A percentile compares a stretch with the other conserved stretches of the same genome.
These are phyloP conservation scores for Anastatica hierochuntica DNA, from an alignment of 345 rosid genomes.

Conservation along the genomic window DNA sequence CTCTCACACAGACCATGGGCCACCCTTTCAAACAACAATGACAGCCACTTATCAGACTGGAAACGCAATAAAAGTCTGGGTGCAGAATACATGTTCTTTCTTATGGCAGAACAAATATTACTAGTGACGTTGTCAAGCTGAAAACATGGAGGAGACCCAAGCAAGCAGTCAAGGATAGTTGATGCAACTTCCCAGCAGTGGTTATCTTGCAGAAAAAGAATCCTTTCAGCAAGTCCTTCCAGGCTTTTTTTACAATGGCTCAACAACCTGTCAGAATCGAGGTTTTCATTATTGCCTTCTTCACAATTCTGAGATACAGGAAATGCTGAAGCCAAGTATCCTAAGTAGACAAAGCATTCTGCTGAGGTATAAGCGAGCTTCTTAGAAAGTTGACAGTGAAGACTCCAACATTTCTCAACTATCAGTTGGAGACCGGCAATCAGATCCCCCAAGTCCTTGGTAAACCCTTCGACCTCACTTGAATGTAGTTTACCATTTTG, in stretches of 20 bases:
- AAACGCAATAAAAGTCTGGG: constrained; percentile 70
- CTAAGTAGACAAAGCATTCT: constrained; percentile 42
- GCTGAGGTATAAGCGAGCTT: constrained; percentile 47
- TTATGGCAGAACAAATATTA: constrained; percentile 41
- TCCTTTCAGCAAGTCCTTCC: constrained; percentile 44
- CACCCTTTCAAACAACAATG: constrained; percentile 36
- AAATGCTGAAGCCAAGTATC: constrained; percentile 42
- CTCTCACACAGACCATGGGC: constrained; percentile 36
- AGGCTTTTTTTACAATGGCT: constrained; percentile 41
- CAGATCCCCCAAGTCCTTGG: constrained; percentile 39
- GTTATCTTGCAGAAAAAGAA: constrained; percentile 37
- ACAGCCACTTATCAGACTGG: constrained; percentile 64
- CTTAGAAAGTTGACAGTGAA: constrained; percentile 50
- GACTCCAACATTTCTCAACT: constrained; percentile 53
- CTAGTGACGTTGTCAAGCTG: constrained; percentile 31
- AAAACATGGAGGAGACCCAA: constrained; percentile 41
- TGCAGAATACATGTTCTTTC: constrained; percentile 41
- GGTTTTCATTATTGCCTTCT: constrained; percentile 26
- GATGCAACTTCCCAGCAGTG: constrained; percentile 71
- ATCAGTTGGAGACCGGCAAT: constrained; percentile 40
- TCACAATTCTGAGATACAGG: constrained; percentile 29
- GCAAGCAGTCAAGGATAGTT: constrained; percentile 55
- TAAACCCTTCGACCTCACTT: constrained; percentile 43
- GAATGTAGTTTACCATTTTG: constrained; percentile 28
- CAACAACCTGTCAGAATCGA: constrained; percentile 26